Evolutionary conservation across 2,329 filamentous ascomycete species (phyloP).

Genomic region (Paecilomyces sp.): DNA sequence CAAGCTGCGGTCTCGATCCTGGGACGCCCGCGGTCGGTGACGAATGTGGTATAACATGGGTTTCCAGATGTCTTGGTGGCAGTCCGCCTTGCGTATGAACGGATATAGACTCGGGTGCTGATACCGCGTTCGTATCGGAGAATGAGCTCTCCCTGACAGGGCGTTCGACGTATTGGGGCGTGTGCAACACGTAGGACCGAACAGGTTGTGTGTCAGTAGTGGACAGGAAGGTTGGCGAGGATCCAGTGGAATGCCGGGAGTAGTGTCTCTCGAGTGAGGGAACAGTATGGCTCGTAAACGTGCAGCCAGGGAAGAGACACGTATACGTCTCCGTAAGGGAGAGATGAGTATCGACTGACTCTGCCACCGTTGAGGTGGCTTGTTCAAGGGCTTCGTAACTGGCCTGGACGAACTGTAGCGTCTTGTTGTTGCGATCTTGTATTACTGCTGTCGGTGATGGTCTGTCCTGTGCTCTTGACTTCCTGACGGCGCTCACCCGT

Average conservation of each 20-base stretch:
- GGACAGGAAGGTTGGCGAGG: background rate
- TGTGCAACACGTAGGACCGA: background rate
- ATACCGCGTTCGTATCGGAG: background rate
- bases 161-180: background rate
- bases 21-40: background rate
- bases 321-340: background rate
- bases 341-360: background rate
- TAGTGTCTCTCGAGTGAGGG: background rate
- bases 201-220: background rate
- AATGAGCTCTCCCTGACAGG: background rate
- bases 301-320: background rate
- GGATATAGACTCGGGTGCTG: background rate
- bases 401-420: background rate
- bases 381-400: background rate
- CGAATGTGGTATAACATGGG: background rate
- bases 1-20: background rate
- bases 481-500: background rate
- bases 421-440: background rate
- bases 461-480: background rate
- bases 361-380: background rate
- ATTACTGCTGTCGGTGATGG: background rate
- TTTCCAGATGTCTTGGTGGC: background rate
- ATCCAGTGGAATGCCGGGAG: background rate
- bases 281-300: background rate
- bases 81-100: background rate